Base-by-base conservation (phyloP, 768 basidiomycete species). In the Termitomyces sp. region DNA sequence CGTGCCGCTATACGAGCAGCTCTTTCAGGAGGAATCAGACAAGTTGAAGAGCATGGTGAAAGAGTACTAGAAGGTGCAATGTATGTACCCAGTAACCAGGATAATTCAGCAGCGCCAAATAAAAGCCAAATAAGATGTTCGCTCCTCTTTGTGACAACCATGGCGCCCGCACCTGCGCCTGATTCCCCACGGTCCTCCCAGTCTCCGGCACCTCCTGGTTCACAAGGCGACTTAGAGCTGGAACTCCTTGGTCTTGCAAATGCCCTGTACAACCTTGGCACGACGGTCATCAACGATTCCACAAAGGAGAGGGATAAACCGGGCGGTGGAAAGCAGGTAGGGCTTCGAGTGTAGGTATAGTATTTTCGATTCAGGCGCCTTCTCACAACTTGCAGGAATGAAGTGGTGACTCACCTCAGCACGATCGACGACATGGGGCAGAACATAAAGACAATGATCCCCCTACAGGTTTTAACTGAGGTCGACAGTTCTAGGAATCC, bases 401-500 rank as follows among this genome's bases (percentile, higher is more conserved):
- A 90, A 58, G 88, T 92, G 8, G 77, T 92, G 24, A 69, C 73
- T 53, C 86, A 90, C 67, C 80, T 92, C 41, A 73, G 76, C 6
- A 78, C 77, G 13, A 77, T 92, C 51, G 90, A 92, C 58, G 80
- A 85, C 24, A 84, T 86, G 81, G 78, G 86, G 4, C 81, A 83
- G 62, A 77, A 79, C 14, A 75, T 84, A 30, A 69, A 71, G 41
- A 86, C 83, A 0, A 86, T 82, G 81, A 79, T 92, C 18, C 90
- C 90, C 0, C 74, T 88, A 70, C 88, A 92, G 68, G 80, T 91
- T 28, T 73, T 90, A 32, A 78, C 79, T 26, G 92, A 93, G 61
- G 87, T 93, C 57, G 92, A 94, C 75, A 86, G 84, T 62, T 77
- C 85, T 3, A 80, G 84, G 46, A 92, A 93, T 67, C 92, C 91